Base-by-base conservation (phyloP, 2,329 filamentous ascomycete species). In the Xylariomycetidae sp. region DNA sequence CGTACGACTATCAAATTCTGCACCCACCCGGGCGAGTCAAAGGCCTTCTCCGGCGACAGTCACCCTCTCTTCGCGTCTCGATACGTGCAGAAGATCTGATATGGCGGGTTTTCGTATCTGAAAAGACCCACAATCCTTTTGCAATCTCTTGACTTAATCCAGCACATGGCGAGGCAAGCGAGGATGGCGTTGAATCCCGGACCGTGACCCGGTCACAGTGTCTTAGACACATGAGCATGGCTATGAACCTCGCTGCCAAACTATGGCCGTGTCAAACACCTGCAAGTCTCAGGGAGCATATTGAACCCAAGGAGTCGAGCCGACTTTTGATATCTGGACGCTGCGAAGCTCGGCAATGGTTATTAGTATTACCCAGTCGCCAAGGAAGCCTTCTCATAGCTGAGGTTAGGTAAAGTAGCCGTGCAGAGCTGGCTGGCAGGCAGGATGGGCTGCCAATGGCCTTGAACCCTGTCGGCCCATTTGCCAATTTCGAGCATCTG, bases 391-490 rank as follows among this genome's bases (percentile, higher is more conserved):
- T n/a, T n/a, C n/a, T n/a, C n/a, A n/a, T n/a, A n/a, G n/a, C n/a
- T n/a, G n/a, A n/a, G n/a, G n/a, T n/a, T n/a, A n/a, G n/a, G n/a
- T n/a, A n/a, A n/a, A n/a, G n/a, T n/a, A n/a, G n/a, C n/a, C n/a
- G n/a, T n/a, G n/a, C n/a, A n/a, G n/a, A n/a, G n/a, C n/a, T n/a
- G n/a, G n/a, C n/a, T n/a, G n/a, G n/a, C n/a, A n/a, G n/a, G n/a
- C n/a, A n/a, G n/a, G n/a, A n/a, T n/a, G n/a, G n/a, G n/a, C n/a
- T n/a, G n/a, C n/a, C n/a, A n/a, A n/a, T 23, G 8, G 8, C 20
- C 26, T 18, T 16, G 26, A 16, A 29, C 26, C 26, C 26, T 29
- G 26, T 29, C 26, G 26, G 26, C 5, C 14, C 13, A 16, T 29
- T 29, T 29, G 15, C 26, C 26, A 29, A 15, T 17, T 29, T 29